Evolutionary conservation across 2,329 filamentous ascomycete species (phyloP).

Genomic region (Ophiostoma sp.): DNA sequence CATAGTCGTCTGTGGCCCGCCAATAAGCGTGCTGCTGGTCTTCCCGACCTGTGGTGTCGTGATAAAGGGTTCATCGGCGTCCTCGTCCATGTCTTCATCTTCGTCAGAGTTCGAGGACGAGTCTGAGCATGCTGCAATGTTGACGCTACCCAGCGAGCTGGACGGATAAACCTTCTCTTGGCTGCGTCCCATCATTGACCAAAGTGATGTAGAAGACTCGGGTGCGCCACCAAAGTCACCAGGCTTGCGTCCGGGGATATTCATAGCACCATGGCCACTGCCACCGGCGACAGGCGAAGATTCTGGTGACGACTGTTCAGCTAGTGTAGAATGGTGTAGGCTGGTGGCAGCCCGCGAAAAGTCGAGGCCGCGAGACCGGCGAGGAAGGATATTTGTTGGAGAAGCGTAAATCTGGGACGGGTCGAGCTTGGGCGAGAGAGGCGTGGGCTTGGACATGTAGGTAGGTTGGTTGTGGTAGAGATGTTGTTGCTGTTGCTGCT

Average conservation of each 20-base stretch:
- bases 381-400: constrained; percentile 82
- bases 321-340: constrained; percentile 90
- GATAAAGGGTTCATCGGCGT: constrained; percentile 77
- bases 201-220: constrained; percentile 70
- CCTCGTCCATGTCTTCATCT: constrained; percentile 69
- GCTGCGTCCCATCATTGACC: constrained; percentile 65
- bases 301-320: constrained; percentile 83
- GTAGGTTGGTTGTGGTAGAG: constrained; percentile 38
- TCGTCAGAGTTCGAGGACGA: constrained; percentile 73
- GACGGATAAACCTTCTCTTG: constrained; percentile 72
- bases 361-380: constrained; percentile 85
- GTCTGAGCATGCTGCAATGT: constrained; percentile 63
- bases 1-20: constrained; percentile 28
- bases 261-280: constrained; percentile 48
- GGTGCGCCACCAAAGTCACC: constrained; percentile 53
- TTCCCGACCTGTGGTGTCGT: constrained; percentile 78
- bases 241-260: constrained; percentile 54
- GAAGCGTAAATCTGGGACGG: constrained; percentile 82
- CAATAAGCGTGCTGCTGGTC: constrained; percentile 47
- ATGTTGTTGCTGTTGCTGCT: constrained; percentile 26
- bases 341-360: constrained; percentile 93
- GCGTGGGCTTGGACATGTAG: constrained; percentile 54
- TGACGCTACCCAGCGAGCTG: constrained; percentile 77
- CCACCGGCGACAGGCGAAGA: constrained; percentile 76
- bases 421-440: constrained; percentile 84